Percentiles rank a stretch among this genome's conserved stretches.
phyloP scores from a whole-genome alignment of 148 eudicot genomes.

The Rheum nobile region DNA sequence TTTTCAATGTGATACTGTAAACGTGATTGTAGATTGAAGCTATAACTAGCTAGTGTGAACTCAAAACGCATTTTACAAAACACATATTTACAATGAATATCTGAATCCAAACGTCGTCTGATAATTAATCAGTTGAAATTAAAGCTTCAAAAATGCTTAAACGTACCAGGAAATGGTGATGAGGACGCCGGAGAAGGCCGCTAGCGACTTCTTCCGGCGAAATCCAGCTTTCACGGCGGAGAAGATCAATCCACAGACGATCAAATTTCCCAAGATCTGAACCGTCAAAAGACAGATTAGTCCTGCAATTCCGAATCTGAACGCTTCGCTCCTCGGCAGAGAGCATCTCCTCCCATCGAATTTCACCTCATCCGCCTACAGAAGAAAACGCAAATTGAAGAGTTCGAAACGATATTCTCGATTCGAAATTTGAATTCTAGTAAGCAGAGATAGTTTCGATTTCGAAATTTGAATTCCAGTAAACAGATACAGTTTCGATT shows the following conservation, averaged over 20 bases:
- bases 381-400: not conserved
- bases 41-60: no score
- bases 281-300: slow-evolving; percentile 30
- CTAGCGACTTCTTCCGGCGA: not conserved
- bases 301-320: slow-evolving; percentile 41
- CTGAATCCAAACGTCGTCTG: not conserved
- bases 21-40: no score
- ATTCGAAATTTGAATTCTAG: not conserved
- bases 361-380: slow-evolving; percentile 43
- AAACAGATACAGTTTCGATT: no score
- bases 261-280: slow-evolving; percentile 41
- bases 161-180: not conserved
- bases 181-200: slow-evolving; percentile 4
- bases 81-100: no score
- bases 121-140: not conserved
- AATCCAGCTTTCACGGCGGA: slow-evolving; percentile 7
- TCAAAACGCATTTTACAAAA: no score
- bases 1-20: no score
- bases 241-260: slow-evolving; percentile 18
- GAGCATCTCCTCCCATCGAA: slow-evolving; percentile 53
- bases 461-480: no score
- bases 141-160: not conserved
- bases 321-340: slow-evolving; percentile 46
- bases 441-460: not conserved
- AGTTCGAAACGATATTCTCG: not conserved